Conservation (phyloP, 177 flowering plant genomes). For the Telopea speciosissima region DNA sequence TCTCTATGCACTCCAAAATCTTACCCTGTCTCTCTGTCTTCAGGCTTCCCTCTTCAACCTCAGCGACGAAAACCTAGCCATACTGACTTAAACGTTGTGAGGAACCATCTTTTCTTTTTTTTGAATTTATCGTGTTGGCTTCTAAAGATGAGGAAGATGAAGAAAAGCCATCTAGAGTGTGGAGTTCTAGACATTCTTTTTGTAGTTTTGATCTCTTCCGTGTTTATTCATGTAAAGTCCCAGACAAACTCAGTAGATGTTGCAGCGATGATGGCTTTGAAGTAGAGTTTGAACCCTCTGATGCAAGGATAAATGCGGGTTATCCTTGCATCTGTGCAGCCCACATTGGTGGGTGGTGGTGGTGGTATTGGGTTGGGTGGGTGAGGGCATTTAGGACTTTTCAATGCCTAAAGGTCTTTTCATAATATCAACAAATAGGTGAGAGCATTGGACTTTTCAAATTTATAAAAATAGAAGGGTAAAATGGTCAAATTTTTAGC, state of each 20-base stretch:
- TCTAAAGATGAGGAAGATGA: no score
- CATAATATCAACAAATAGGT: no score
- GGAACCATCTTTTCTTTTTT: not conserved
- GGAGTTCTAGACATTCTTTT: not conserved
- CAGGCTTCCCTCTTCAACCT: not conserved
- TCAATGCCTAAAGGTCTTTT: no score
- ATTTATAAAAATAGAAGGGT: no score
- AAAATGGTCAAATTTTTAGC: no score
- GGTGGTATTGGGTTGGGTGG: no score
- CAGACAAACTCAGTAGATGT: slow-evolving; percentile 28
- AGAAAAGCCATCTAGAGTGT: slow-evolving; percentile 11
- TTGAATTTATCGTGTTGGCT: no score
- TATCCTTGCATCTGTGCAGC: no score
- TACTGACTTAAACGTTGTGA: not conserved
- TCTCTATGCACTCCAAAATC: not conserved
- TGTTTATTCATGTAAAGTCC: slow-evolving; percentile 7
- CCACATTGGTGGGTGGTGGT: no score
- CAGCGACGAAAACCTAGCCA: not conserved
- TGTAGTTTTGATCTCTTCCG: not conserved
- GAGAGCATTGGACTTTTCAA: no score
- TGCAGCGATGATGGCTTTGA: slow-evolving; percentile 45
- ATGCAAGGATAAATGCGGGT: slow-evolving; percentile 30
- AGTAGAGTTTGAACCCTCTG: slow-evolving; percentile 27
- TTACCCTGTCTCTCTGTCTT: not conserved
- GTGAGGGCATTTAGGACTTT: no score